Percentiles rank a stretch among this genome's conserved stretches.
phyloP scores from a whole-genome alignment of 108 stramenopile genomes.

The Conticribra guillardii region DNA sequence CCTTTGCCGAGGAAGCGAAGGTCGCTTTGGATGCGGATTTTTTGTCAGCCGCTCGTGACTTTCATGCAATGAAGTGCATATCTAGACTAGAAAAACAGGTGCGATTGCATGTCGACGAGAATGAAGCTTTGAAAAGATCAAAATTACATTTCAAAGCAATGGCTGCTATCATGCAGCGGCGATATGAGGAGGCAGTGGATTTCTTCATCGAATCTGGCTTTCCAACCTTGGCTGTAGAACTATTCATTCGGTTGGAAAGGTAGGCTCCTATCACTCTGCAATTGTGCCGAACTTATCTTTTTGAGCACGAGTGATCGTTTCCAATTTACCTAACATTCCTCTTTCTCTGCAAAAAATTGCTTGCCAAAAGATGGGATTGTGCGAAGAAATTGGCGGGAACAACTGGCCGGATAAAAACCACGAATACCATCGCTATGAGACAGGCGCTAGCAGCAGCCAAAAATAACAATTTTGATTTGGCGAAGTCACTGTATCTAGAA shows the following conservation, averaged over 20 bases:
- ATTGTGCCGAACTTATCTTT: too few relatives aligned
- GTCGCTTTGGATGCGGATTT: not conserved
- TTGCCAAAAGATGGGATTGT: constrained; percentile 71
- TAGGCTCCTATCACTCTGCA: too few relatives aligned
- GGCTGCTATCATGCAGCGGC: not conserved
- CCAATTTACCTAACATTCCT: too few relatives aligned
- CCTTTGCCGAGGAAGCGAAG: not conserved
- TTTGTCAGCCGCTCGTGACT: not conserved
- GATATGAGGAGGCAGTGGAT: constrained; percentile 55
- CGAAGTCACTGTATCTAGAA: constrained; percentile 41
- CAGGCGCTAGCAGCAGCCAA: constrained; percentile 22
- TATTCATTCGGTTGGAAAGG: constrained; percentile 62
- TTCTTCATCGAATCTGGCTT: constrained; percentile 42
- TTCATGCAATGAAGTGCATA: not conserved
- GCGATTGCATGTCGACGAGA: not conserved
- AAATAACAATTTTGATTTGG: constrained; percentile 42
- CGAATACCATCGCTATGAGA: not conserved
- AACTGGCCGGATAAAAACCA: not conserved
- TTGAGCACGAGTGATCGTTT: too few relatives aligned
- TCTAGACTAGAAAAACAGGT: not conserved
- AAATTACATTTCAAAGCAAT: not conserved
- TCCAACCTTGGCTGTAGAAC: constrained; percentile 48
- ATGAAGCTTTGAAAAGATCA: not conserved
- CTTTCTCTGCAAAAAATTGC: too few relatives aligned
- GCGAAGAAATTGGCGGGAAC: constrained; percentile 58